Percentiles rank a stretch among this genome's conserved stretches.
Evolutionary conservation across 306 rosid species (phyloP).

Genomic region (Arachis stenosperma): DNA sequence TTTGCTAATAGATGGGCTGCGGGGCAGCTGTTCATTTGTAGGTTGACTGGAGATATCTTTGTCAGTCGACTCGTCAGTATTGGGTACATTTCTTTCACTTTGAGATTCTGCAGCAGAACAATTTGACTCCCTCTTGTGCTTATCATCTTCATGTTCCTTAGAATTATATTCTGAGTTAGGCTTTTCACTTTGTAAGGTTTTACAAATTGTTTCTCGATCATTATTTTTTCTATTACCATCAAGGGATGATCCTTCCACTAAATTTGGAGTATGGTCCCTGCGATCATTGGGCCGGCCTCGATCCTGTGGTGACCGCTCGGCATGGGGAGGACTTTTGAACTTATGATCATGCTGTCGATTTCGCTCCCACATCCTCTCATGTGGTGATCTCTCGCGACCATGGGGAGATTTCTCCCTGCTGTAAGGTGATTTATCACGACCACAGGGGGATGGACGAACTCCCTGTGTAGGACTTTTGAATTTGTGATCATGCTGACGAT

Average conservation of each 20-base stretch:
- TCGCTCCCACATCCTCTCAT: constrained; percentile 65
- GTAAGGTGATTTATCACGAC: constrained; percentile 54
- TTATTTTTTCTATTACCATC: constrained; percentile 53
- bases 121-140: constrained; percentile 58
- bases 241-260: constrained; percentile 64
- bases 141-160: constrained; percentile 62
- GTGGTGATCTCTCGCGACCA: constrained; percentile 67
- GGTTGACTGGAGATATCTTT: constrained; percentile 47
- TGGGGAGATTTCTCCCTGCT: constrained; percentile 69
- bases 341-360: constrained; percentile 78
- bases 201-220: constrained; percentile 55
- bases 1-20: constrained; percentile 61
- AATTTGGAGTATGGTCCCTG: constrained; percentile 66
- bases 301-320: constrained; percentile 71
- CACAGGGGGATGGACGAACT: constrained; percentile 53
- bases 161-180: constrained; percentile 47
- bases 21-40: constrained; percentile 54
- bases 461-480: constrained; percentile 55
- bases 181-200: constrained; percentile 60
- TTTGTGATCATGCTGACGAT: constrained; percentile 73
- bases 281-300: constrained; percentile 56
- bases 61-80: constrained; percentile 49
- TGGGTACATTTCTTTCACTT: constrained; percentile 50
- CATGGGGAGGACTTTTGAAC: constrained; percentile 55
- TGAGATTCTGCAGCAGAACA: constrained; percentile 65